Base-by-base conservation (phyloP, 2,329 filamentous ascomycete genomes). In the Fusarium illudens region DNA sequence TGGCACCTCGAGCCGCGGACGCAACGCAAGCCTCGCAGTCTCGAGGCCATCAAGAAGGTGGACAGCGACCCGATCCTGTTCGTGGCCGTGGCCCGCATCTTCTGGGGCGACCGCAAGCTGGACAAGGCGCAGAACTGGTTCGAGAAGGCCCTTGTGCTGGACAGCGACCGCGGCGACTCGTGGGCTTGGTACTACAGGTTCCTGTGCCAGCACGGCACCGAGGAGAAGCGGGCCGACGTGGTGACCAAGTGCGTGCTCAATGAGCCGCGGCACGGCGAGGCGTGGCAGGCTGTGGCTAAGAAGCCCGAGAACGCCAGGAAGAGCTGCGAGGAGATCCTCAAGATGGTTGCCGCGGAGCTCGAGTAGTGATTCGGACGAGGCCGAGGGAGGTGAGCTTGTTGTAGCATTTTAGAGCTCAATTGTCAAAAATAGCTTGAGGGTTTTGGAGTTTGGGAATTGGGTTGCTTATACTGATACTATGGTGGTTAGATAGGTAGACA, bases 101-200 rank as follows among this genome's bases (percentile, higher is more conserved):
- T 99, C 82, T 99, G 96, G 96, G 90, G 88, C 10, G 96, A 99
- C 81, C 87, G 96, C 58, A 90, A 91, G 76, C 85, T 99, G 22
- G 96, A 98, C 71, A 97, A 97, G 79, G 95, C 96, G 3, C 92
- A 94, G 79, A 94, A 89, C 68, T 99, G 96, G 96, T 99, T 99
- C 78, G 94, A 97, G 80, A 97, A 97, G 80, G 96, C 96, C 0
- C 89, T 97, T 58, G 85, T 97, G 56, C 83, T 96, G 12, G 94
- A 99, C 75, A 89, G 90, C 33, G 94, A 98, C 77, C 82, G 89
- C 52, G 96, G 96, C 52, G 96, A 99, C 81, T 92, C 90, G 11
- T 99, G 96, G 96, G 95, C 94, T 19, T 99, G 95, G 95, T 99
- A 97, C 79, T 96, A 94, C 79, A 94, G 95, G 79, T 99, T 98